phyloP scores from a whole-genome alignment of 495 filamentous ascomycete species.

The Halenospora varia region DNA sequence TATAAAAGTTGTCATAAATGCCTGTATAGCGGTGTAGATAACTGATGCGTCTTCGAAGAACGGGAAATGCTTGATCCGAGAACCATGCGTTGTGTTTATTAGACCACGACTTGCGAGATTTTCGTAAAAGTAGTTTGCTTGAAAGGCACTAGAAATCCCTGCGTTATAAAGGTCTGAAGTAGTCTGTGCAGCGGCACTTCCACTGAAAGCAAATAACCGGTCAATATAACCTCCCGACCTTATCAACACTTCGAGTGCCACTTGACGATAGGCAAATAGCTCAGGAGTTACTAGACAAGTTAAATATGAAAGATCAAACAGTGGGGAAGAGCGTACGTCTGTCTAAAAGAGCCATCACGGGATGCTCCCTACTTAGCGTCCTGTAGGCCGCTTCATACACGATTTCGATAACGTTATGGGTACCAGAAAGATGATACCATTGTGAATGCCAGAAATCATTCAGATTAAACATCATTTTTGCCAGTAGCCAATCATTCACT shows the following conservation, averaged over 20 bases:
- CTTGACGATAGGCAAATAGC: constrained; percentile 19
- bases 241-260: constrained; percentile 25
- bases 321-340: constrained; percentile 19
- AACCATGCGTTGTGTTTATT: constrained; percentile 26
- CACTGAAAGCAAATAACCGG: constrained; percentile 23
- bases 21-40: constrained; percentile 22
- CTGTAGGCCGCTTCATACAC: constrained; percentile 31
- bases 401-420: constrained; percentile 32
- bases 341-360: constrained; percentile 28
- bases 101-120: constrained; percentile 29
- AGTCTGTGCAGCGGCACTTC: constrained; percentile 15
- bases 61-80: constrained; percentile 29
- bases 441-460: constrained; percentile 31
- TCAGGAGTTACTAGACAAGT: constrained; percentile 12
- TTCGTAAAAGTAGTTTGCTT: constrained; percentile 32
- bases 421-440: constrained; percentile 28
- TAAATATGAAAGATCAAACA: background rate
- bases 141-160: constrained; percentile 23
- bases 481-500: constrained; percentile 34
- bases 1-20: constrained; percentile 30
- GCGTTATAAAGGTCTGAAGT: constrained; percentile 23
- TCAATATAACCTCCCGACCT: constrained; percentile 28
- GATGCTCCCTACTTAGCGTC: constrained; percentile 30
- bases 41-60: constrained; percentile 33
- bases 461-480: constrained; percentile 35